These are phyloP conservation scores for Neolentinus lepideus DNA, from an alignment of 1,284 basidiomycete genomes.

Conservation along the genomic window DNA sequence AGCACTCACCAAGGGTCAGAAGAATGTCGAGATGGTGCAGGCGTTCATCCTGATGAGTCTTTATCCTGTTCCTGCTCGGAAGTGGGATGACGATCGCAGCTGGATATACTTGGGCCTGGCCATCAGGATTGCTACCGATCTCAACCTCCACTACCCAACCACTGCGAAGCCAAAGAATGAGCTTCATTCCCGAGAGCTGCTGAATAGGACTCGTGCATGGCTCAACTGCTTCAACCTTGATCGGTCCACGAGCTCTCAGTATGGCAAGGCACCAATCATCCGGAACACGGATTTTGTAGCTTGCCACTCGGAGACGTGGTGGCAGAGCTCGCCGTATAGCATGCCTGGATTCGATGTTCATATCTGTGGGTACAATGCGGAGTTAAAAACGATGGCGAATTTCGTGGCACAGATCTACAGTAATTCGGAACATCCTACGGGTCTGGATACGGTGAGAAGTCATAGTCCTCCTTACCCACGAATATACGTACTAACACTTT, in stretches of 20 bases:
- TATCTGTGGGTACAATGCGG: conserved; percentile 64
- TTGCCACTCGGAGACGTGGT: conserved; percentile 70
- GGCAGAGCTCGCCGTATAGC: conserved; percentile 59
- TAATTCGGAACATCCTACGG: conserved; percentile 66
- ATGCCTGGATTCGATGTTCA: conserved; percentile 72
- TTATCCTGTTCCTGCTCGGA: conserved; percentile 64
- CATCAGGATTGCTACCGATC: conserved; percentile 76
- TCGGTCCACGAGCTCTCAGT: conserved; percentile 74
- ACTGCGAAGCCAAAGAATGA: conserved; percentile 65
- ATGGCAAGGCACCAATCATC: conserved; percentile 77
- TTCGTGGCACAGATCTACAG: conserved; percentile 63
- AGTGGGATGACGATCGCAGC: conserved; percentile 75
- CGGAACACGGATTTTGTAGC: conserved; percentile 69
- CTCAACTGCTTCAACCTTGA: conserved; percentile 83
- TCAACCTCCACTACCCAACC: conserved; percentile 74
- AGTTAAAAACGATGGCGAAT: conserved; percentile 54
- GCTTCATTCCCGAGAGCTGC: conserved; percentile 70
- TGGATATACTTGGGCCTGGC: conserved; percentile 78
- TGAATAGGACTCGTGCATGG: conserved; percentile 86
- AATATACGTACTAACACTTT: neutral
- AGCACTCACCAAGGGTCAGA: conserved; percentile 63
- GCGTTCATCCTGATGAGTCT: conserved; percentile 68
- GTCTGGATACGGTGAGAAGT: conserved; percentile 53
- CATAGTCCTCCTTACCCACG: neutral
- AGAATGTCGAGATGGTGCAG: conserved; percentile 69